Percentiles rank a stretch among this genome's conserved stretches.
phyloP scores from a whole-genome alignment of 192 early-diverging fungal genomes.

The Coemansia asiatica region DNA sequence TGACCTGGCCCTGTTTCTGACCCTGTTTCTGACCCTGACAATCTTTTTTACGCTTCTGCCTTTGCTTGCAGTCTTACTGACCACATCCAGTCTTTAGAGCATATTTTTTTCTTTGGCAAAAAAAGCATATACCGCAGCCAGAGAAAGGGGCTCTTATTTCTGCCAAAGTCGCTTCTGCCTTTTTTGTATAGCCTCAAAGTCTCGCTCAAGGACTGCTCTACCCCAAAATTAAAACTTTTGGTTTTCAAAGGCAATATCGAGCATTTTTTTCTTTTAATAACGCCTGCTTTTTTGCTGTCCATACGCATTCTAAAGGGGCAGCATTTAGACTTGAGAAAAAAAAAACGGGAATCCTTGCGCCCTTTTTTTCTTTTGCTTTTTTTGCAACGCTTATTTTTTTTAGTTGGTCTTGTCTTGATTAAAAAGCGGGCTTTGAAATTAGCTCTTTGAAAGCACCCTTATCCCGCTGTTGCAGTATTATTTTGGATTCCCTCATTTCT shows the following conservation, averaged over 20 bases:
- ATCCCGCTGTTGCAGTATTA: background rate
- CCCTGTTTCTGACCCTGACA: background rate
- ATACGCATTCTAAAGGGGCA: background rate
- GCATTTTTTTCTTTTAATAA: background rate
- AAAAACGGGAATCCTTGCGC: background rate
- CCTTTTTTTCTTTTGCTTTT: background rate
- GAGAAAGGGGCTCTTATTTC: background rate
- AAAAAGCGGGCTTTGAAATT: conserved; percentile 15
- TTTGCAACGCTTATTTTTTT: background rate
- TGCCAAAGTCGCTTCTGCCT: background rate
- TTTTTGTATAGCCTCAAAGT: background rate
- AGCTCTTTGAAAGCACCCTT: background rate
- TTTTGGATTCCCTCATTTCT: background rate
- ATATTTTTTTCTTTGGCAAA: background rate
- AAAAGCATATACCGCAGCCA: too few relatives aligned
- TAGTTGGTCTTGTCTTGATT: conserved; percentile 1
- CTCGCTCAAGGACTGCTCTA: background rate
- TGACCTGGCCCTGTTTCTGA: background rate
- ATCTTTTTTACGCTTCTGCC: background rate
- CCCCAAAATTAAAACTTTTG: background rate
- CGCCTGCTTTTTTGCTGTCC: background rate
- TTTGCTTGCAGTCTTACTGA: background rate
- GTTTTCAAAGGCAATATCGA: background rate
- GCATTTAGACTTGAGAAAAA: background rate
- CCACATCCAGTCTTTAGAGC: background rate